Evolutionary conservation across 2,329 filamentous ascomycete species (phyloP).

Genomic region (Ascosphaera acerosa): DNA sequence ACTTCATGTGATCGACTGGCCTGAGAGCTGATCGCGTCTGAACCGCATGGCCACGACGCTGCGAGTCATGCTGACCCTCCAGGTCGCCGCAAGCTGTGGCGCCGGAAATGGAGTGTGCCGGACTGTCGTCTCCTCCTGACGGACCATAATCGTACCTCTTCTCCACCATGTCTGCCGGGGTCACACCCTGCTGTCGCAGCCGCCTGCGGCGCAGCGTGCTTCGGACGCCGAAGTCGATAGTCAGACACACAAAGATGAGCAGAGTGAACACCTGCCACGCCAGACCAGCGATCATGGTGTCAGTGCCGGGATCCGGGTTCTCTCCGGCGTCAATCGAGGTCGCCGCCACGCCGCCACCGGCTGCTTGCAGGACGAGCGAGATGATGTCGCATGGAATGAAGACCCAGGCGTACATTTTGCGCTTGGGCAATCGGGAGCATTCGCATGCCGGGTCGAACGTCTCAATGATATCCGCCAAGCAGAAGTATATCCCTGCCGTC

Average conservation of each 20-base stretch:
- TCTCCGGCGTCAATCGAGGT: constrained; percentile 5
- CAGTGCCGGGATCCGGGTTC: constrained; percentile 10
- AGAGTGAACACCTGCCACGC: constrained; percentile 18
- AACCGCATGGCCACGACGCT: too few relatives aligned
- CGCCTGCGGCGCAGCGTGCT: neutral
- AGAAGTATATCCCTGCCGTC: constrained; percentile 41
- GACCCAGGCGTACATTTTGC: constrained; percentile 13
- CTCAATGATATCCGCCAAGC: constrained; percentile 22
- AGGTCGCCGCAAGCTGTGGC: constrained; percentile 2
- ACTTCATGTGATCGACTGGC: constrained; percentile 15
- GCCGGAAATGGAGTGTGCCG: constrained; percentile 2
- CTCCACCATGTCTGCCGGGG: neutral
- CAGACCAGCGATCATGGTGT: constrained; percentile 19
- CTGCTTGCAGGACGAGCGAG: constrained; percentile 18
- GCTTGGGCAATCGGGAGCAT: constrained; percentile 16
- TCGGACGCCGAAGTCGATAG: constrained; percentile 10
- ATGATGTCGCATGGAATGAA: constrained; percentile 20
- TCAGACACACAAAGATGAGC: constrained; percentile 11
- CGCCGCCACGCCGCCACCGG: constrained; percentile 16
- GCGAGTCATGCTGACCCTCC: too few relatives aligned
- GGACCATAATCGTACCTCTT: neutral
- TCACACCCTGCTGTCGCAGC: neutral
- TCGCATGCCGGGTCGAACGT: constrained; percentile 12
- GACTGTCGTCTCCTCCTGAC: too few relatives aligned
- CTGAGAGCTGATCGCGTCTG: constrained; percentile 6